Evolutionary conservation across 2,329 filamentous ascomycete species (phyloP).

Genomic region (Pyrenophora teres): DNA sequence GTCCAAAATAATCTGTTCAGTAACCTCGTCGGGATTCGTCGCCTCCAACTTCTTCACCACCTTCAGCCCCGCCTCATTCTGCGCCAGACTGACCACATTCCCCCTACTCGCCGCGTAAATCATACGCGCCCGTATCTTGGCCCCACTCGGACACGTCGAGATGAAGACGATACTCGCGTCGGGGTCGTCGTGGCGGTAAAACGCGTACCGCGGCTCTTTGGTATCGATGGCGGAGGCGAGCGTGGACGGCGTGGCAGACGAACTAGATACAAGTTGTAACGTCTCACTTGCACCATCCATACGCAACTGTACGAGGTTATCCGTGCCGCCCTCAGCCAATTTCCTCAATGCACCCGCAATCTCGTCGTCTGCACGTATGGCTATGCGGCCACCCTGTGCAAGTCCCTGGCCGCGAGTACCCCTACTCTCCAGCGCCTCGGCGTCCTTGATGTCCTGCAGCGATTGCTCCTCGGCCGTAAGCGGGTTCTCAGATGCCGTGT

Average conservation of each 20-base stretch:
- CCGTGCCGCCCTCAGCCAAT: constrained; percentile 56
- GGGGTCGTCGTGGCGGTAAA: constrained; percentile 70
- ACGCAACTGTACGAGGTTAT: constrained; percentile 68
- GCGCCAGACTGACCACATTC: constrained; percentile 67
- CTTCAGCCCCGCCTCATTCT: constrained; percentile 66
- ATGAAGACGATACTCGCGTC: constrained; percentile 72
- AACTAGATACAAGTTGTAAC: constrained; percentile 67
- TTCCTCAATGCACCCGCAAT: constrained; percentile 67
- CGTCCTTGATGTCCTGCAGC: constrained; percentile 72
- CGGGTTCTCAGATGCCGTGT: constrained; percentile 65
- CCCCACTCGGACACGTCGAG: constrained; percentile 75
- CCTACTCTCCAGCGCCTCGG: constrained; percentile 73
- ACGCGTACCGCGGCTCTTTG: constrained; percentile 75
- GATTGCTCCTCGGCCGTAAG: constrained; percentile 78
- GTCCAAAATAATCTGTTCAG: constrained; percentile 65
- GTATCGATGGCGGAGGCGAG: constrained; percentile 66
- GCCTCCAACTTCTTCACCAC: constrained; percentile 72
- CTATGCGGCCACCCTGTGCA: constrained; percentile 46
- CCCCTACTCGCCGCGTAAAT: constrained; percentile 71
- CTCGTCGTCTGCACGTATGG: constrained; percentile 62
- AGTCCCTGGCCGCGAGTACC: constrained; percentile 63
- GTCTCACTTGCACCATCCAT: constrained; percentile 73
- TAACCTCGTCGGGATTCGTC: constrained; percentile 70
- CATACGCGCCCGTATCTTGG: constrained; percentile 83
- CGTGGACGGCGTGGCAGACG: constrained; percentile 59